Base-by-base conservation (phyloP, 495 filamentous ascomycete genomes). In the Penicillium paradoxum region DNA sequence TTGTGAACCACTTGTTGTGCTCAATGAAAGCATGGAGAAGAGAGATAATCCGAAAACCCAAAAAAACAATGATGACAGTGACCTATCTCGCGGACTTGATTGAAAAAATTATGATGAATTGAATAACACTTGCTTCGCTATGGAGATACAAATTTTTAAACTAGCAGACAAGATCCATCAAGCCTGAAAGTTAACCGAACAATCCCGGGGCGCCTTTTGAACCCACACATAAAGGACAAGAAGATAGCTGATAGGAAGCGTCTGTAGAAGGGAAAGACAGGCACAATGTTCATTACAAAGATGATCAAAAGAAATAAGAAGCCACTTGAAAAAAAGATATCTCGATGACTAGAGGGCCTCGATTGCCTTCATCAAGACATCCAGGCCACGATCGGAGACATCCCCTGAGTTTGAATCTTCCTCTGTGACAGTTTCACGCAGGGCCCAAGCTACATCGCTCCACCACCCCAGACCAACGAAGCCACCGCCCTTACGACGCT, bases 401-500 rank as follows among this genome's bases (percentile, higher is more conserved):
- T 67, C 67, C 19, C 64, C 65, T 21, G 77, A 57, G 59, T 72
- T 77, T 25, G 55, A 71, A 22, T 73, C 66, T 27, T 75, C 73
- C 33, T 73, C 74, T 1, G 56, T 68, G n/a, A 58, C 54, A 4
- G 69, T 73, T 34, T 83, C 80, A 33, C 81, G 82, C 44, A 98
- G 64, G 45, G 91, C 72, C 77, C 88, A 90, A 11, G 87, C 85
- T 53, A 99, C 77, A 79, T 99, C 95, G 69, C 95, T 97, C 76
- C 90, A 80, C 68, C 95, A 71, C 0, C 95, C 95, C 14, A 99
- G 71, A 14, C 90, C 89, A 41, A 98, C 78, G 68, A 89, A 90
- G 18, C 82, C 83, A 18, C 83, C 87, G 44, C 80, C 80, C 62
- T 83, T 86, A 24, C 84, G 86, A 58, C 82, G 81, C 59, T 97